Evolutionary conservation across 345 rosid species (phyloP).

Genomic region (Euphorbia peplus): DNA sequence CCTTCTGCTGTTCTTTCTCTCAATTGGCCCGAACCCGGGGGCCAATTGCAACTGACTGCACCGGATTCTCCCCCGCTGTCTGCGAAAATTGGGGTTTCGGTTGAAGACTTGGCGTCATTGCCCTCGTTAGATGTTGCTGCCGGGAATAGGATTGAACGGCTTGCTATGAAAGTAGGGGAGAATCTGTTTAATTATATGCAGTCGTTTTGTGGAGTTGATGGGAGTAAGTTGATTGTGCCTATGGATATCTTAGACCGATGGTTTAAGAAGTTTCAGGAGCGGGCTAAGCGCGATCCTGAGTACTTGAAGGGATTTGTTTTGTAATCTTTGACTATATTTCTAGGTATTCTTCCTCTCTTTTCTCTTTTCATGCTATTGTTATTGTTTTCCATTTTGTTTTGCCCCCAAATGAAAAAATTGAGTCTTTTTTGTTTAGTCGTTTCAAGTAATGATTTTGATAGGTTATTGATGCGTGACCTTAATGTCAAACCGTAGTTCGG

Average conservation of each 20-base stretch:
- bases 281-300: slow-evolving; percentile 83
- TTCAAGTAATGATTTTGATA: too few species aligned
- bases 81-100: slow-evolving; percentile 88
- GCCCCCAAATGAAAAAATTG: too few species aligned
- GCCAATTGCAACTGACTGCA: slow-evolving; percentile 62
- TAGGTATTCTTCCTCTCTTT: slow-evolving; percentile 2
- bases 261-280: slow-evolving; percentile 95
- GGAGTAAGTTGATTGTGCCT: slow-evolving; percentile 79
- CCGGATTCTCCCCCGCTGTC: slow-evolving; percentile 53
- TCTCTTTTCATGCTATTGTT: background rate
- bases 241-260: slow-evolving; percentile 94
- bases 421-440: too few species aligned
- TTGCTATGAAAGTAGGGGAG: slow-evolving; percentile 97
- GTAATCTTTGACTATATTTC: slow-evolving; percentile 30
- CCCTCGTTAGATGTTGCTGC: slow-evolving; percentile 74
- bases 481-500: too few species aligned
- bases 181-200: slow-evolving; percentile 93
- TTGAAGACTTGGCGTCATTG: slow-evolving; percentile 59
- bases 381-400: too few species aligned
- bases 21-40: slow-evolving; percentile 84
- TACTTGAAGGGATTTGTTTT: slow-evolving; percentile 72
- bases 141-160: slow-evolving; percentile 67
- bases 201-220: slow-evolving; percentile 91
- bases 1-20: slow-evolving; percentile 88
- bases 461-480: too few species aligned